Conservation (phyloP, 2,329 filamentous ascomycete species). For the Apiospora koreana region DNA sequence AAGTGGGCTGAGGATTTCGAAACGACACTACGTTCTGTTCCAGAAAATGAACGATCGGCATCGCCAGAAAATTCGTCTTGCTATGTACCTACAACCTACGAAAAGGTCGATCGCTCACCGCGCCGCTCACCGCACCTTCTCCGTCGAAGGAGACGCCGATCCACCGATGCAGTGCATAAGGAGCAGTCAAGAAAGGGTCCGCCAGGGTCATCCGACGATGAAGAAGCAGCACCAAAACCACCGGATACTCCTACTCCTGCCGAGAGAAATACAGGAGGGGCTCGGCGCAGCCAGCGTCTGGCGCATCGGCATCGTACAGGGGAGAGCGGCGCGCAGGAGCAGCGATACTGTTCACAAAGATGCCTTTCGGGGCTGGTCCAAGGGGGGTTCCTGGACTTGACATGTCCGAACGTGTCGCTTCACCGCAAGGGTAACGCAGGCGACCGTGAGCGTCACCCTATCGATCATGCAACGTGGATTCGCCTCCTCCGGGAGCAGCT, state of each 20-base stretch:
- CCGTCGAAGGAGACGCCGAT: neutral
- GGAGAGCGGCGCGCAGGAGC: neutral
- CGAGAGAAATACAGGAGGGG: conserved; percentile 12
- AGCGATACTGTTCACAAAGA: conserved; percentile 12
- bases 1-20: conserved; percentile 28
- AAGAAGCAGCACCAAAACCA: conserved; percentile 14
- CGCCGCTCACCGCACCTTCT: conserved; percentile 21
- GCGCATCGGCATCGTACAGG: neutral
- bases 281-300: conserved; percentile 21
- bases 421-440: neutral
- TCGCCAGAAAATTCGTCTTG: conserved; percentile 19
- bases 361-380: neutral
- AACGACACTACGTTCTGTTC: conserved; percentile 23
- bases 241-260: conserved; percentile 17
- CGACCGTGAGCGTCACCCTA: neutral
- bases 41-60: conserved; percentile 25
- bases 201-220: conserved; percentile 16
- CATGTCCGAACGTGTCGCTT: neutral
- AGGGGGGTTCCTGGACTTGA: neutral
- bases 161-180: neutral
- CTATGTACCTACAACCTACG: conserved; percentile 23
- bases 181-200: neutral
- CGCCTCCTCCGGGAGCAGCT: neutral
- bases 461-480: neutral
- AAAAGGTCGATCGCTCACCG: conserved; percentile 22